Percentiles rank a stretch among this genome's conserved stretches.
phyloP scores from a whole-genome alignment of 106 monocot species.

The Allium fistulosum region DNA sequence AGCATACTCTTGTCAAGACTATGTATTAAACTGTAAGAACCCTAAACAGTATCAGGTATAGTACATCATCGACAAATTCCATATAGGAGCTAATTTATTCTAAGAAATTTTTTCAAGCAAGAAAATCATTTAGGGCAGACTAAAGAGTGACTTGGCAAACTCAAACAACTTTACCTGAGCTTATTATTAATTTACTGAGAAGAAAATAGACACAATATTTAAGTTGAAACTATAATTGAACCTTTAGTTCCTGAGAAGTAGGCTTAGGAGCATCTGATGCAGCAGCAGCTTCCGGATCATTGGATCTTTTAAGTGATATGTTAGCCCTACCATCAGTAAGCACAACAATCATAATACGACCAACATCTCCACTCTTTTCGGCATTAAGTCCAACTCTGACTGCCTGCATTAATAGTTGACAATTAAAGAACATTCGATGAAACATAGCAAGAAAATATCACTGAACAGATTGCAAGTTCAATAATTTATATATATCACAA shows the following conservation, averaged over 20 bases:
- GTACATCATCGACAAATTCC: too few species aligned
- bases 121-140: too few species aligned
- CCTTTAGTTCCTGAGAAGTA: constrained; percentile 92
- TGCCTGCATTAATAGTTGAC: constrained; percentile 37
- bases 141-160: too few species aligned
- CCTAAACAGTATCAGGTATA: too few species aligned
- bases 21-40: too few species aligned
- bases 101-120: too few species aligned
- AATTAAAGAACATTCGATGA: not conserved
- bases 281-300: constrained; percentile 79
- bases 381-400: constrained; percentile 99
- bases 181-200: too few species aligned
- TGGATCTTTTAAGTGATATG: constrained; percentile 83
- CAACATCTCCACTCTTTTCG: constrained; percentile 99
- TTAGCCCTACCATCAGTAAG: constrained; percentile 99
- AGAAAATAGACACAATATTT: too few species aligned
- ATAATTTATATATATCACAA: too few species aligned
- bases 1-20: too few species aligned
- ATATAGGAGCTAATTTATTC: too few species aligned
- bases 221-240: constrained; percentile 3
- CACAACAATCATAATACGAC: constrained; percentile 95
- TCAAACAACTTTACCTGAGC: too few species aligned
- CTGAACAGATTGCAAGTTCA: not conserved
- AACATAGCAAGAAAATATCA: constrained; percentile 2
- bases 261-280: constrained; percentile 70